phyloP scores from a whole-genome alignment of 257 asterid species.

The Solanum chilense region DNA sequence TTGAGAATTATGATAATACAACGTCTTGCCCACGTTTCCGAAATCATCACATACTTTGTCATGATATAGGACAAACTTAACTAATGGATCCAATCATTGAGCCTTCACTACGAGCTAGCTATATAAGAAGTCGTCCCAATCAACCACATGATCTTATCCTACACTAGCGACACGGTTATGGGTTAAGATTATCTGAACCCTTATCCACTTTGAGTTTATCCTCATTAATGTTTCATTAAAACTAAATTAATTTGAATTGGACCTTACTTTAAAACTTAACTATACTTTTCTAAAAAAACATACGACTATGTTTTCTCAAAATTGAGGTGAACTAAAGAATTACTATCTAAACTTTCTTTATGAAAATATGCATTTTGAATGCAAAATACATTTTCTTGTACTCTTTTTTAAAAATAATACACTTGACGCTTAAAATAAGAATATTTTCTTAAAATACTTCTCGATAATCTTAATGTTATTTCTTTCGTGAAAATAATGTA shows the following conservation, averaged over 20 bases:
- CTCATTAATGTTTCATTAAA: background rate
- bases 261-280: background rate
- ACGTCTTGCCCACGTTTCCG: too few relatives aligned
- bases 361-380: background rate
- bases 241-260: background rate
- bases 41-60: too few relatives aligned
- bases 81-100: too few relatives aligned
- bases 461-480: too few relatives aligned
- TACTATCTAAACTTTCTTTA: background rate
- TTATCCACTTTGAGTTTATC: background rate
- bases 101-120: too few relatives aligned
- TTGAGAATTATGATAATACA: too few relatives aligned
- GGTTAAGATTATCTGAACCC: background rate
- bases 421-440: background rate
- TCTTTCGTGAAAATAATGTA: too few relatives aligned
- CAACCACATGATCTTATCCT: background rate
- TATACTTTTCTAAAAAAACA: background rate
- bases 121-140: too few relatives aligned
- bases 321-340: background rate
- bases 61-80: too few relatives aligned
- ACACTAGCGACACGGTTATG: background rate
- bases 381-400: background rate
- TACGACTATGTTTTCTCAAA: background rate
- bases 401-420: background rate
- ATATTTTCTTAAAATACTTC: background rate